Evolutionary conservation across 306 rosid species (phyloP).

Genomic region (Prunus fruticosa): DNA sequence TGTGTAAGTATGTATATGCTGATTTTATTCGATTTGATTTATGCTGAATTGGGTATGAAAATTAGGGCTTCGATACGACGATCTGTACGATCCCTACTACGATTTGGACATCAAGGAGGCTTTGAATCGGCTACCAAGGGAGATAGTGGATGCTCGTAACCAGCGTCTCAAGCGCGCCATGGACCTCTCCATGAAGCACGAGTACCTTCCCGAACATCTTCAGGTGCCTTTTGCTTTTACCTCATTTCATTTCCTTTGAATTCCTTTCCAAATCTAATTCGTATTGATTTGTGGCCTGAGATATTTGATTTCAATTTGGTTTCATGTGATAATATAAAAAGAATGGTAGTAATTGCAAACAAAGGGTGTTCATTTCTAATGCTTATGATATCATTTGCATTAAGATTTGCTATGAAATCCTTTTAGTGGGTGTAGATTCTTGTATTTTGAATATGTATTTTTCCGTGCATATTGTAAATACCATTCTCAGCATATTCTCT

Average conservation of each 20-base stretch:
- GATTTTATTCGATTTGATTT: neutral
- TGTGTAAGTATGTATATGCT: neutral
- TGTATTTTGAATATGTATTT: neutral
- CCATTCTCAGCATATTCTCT: neutral
- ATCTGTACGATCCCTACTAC: slow-evolving; percentile 77
- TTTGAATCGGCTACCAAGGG: slow-evolving; percentile 79
- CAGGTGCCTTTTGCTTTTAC: slow-evolving; percentile 49
- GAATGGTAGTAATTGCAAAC: neutral
- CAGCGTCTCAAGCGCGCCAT: slow-evolving; percentile 96
- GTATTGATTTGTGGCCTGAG: neutral
- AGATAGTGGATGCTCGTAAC: slow-evolving; percentile 85
- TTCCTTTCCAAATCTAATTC: neutral
- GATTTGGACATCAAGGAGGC: slow-evolving; percentile 93
- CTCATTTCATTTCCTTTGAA: neutral
- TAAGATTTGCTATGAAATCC: too few species aligned
- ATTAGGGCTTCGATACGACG: slow-evolving; percentile 90
- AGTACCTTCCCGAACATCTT: slow-evolving; percentile 74
- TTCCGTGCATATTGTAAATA: neutral
- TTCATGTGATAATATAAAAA: neutral
- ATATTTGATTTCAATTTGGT: neutral
- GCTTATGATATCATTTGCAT: neutral
- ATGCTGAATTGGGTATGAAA: neutral
- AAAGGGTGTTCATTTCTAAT: neutral
- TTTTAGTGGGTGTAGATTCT: too few species aligned
- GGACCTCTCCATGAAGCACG: slow-evolving; percentile 97